These are phyloP conservation scores for Pichia paraexigua DNA, from an alignment of 805 yeast genomes.

Conservation along the genomic window DNA sequence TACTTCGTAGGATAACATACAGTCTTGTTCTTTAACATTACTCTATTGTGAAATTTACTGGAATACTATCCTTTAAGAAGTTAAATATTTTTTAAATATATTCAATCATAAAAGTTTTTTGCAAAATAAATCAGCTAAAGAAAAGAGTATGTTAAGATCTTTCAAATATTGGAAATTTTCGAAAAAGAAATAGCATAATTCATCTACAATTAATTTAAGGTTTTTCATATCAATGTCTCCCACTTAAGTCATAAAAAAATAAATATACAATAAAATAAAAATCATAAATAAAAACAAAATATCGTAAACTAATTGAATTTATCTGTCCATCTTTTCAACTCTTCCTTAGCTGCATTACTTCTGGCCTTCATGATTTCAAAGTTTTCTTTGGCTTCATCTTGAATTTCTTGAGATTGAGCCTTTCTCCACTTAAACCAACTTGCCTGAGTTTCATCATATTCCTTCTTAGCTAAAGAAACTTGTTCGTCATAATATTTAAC, in stretches of 20 bases:
- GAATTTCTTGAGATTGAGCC: conserved; percentile 23
- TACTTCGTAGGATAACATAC: too few relatives aligned
- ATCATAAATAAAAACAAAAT: background rate
- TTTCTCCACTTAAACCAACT: conserved; percentile 26
- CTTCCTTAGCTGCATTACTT: conserved; percentile 17
- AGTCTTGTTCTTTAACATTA: too few relatives aligned
- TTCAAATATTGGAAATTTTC: too few relatives aligned
- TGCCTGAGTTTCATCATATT: conserved; percentile 22
- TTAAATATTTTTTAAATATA: too few relatives aligned
- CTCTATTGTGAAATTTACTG: background rate
- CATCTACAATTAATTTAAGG: too few relatives aligned
- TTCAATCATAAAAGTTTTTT: too few relatives aligned
- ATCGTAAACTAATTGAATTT: background rate
- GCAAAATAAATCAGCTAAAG: too few relatives aligned
- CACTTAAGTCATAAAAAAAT: background rate
- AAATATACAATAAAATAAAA: background rate
- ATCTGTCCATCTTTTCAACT: conserved; percentile 13
- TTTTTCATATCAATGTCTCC: too few relatives aligned
- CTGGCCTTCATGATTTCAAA: conserved; percentile 18
- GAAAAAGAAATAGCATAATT: too few relatives aligned
- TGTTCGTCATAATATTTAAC: conserved; percentile 21
- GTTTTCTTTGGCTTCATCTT: conserved; percentile 20
- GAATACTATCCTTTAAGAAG: too few relatives aligned
- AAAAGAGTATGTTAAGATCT: too few relatives aligned
- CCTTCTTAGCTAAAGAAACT: conserved; percentile 19